These are phyloP conservation scores for Fusarium sulawesiense DNA, from an alignment of 2,329 filamentous ascomycete genomes.

Conservation along the genomic window DNA sequence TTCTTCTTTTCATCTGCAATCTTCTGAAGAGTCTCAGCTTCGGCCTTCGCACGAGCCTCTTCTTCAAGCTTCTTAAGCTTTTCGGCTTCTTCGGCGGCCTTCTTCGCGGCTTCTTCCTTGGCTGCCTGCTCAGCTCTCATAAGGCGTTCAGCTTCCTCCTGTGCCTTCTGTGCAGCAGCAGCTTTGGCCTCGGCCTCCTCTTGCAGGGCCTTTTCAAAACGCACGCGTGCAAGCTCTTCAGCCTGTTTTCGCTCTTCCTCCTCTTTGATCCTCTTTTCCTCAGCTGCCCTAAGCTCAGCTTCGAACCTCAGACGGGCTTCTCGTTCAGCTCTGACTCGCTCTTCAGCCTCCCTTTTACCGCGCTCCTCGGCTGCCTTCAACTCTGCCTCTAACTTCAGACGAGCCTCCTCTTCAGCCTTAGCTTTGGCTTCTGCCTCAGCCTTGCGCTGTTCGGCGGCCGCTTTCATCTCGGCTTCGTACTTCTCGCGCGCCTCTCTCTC, in stretches of 20 bases:
- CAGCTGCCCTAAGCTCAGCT: constrained; percentile 57
- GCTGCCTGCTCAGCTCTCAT: constrained; percentile 55
- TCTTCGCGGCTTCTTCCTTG: constrained; percentile 54
- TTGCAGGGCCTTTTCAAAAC: constrained; percentile 57
- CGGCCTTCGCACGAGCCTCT: constrained; percentile 55
- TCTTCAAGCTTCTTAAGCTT: constrained; percentile 58
- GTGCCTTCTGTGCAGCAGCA: constrained; percentile 55
- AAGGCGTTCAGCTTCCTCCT: constrained; percentile 57
- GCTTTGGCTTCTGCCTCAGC: constrained; percentile 60
- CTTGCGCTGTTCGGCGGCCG: constrained; percentile 59
- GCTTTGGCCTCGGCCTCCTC: constrained; percentile 56
- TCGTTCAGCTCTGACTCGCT: constrained; percentile 55
- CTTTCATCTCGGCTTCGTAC: constrained; percentile 59
- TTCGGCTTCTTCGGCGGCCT: constrained; percentile 53
- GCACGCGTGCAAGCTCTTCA: constrained; percentile 59
- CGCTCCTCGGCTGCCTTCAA: constrained; percentile 58
- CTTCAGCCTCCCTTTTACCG: constrained; percentile 61
- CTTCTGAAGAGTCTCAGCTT: constrained; percentile 51
- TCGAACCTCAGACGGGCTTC: constrained; percentile 55
- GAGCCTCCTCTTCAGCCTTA: constrained; percentile 59
- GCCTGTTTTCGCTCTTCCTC: constrained; percentile 56
- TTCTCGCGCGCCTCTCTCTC: constrained; percentile 59
- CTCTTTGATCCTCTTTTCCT: constrained; percentile 56
- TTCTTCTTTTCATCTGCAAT: constrained; percentile 58
- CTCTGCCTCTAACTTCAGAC: constrained; percentile 60